A percentile compares a stretch with the other conserved stretches of the same genome.
phyloP scores from a whole-genome alignment of 192 early-diverging fungal species.

The Gorgonomyces haynaldii region DNA sequence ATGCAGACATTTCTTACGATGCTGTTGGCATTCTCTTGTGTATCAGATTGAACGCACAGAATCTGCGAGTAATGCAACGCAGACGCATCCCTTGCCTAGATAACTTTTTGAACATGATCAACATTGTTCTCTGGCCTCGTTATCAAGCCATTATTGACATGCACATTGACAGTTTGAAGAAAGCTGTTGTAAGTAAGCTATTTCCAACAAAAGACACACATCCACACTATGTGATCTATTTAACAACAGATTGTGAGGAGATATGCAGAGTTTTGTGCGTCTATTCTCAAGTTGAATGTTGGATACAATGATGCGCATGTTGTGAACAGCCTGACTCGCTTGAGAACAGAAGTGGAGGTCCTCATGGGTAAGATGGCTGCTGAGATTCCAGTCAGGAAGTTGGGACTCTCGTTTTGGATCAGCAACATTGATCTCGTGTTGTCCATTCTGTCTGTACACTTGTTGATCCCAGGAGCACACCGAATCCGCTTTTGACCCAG shows the following conservation, averaged over 20 bases:
- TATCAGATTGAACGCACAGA: slow-evolving; percentile 73
- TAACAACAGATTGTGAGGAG: slow-evolving; percentile 59
- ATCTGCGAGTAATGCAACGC: slow-evolving; percentile 70
- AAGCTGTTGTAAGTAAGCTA: slow-evolving; percentile 50
- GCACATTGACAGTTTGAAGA: slow-evolving; percentile 85
- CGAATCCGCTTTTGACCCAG: slow-evolving; percentile 28
- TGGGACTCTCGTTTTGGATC: slow-evolving; percentile 71
- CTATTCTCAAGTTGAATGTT: slow-evolving; percentile 79
- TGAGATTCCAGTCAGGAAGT: slow-evolving; percentile 56
- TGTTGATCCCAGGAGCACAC: slow-evolving; percentile 28
- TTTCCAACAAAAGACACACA: slow-evolving; percentile 55
- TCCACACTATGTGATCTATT: slow-evolving; percentile 59
- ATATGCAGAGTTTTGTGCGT: slow-evolving; percentile 87
- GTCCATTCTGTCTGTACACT: slow-evolving; percentile 57
- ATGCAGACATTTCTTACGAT: slow-evolving; percentile 70
- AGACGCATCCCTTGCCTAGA: slow-evolving; percentile 69
- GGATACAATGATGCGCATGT: slow-evolving; percentile 77
- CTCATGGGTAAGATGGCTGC: slow-evolving; percentile 64
- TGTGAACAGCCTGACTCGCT: slow-evolving; percentile 54
- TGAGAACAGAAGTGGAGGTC: slow-evolving; percentile 65
- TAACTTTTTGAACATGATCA: slow-evolving; percentile 75
- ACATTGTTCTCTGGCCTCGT: slow-evolving; percentile 90
- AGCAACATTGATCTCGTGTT: slow-evolving; percentile 90
- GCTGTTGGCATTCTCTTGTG: slow-evolving; percentile 84
- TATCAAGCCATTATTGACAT: slow-evolving; percentile 65